These are phyloP conservation scores for Nannizziopsis arthrosporioides DNA, from an alignment of 2,329 filamentous ascomycete species.

Conservation along the genomic window DNA sequence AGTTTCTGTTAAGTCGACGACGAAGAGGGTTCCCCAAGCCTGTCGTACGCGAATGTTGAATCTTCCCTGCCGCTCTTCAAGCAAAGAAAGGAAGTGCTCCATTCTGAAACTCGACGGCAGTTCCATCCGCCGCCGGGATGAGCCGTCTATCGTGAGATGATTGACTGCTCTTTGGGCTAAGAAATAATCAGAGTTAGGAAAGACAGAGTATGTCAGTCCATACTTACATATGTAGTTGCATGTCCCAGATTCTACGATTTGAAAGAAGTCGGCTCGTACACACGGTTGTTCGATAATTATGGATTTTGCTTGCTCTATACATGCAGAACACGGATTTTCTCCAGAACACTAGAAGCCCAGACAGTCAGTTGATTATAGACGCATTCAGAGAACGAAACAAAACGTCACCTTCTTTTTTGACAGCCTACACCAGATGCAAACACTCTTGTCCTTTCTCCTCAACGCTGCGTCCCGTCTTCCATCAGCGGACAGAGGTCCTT, in stretches of 20 bases:
- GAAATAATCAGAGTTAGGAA: constrained; percentile 1
- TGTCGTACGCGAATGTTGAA: constrained; percentile 37
- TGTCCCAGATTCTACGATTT: constrained; percentile 35
- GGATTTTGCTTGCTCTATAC: constrained; percentile 25
- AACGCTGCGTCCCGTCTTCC: constrained; percentile 32
- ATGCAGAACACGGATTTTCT: constrained; percentile 33
- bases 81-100: constrained; percentile 27
- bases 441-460: constrained; percentile 35
- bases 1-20: constrained; percentile 32
- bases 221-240: constrained; percentile 37
- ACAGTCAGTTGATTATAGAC: constrained; percentile 11
- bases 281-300: constrained; percentile 33
- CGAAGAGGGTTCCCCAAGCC: constrained; percentile 32
- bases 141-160: constrained; percentile 29
- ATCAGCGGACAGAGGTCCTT: constrained; percentile 31
- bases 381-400: background rate
- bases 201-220: background rate
- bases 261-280: constrained; percentile 34
- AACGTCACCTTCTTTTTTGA: constrained; percentile 34
- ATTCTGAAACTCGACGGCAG: constrained; percentile 33
- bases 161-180: constrained; percentile 35
- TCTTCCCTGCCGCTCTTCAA: constrained; percentile 29
- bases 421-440: constrained; percentile 34
- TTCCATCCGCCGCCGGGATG: constrained; percentile 29
- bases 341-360: constrained; percentile 28